A percentile compares a stretch with the other conserved stretches of the same genome.
These are phyloP conservation scores for Linnemannia schmuckeri DNA, from an alignment of 192 early-diverging fungal genomes.

Conservation along the genomic window DNA sequence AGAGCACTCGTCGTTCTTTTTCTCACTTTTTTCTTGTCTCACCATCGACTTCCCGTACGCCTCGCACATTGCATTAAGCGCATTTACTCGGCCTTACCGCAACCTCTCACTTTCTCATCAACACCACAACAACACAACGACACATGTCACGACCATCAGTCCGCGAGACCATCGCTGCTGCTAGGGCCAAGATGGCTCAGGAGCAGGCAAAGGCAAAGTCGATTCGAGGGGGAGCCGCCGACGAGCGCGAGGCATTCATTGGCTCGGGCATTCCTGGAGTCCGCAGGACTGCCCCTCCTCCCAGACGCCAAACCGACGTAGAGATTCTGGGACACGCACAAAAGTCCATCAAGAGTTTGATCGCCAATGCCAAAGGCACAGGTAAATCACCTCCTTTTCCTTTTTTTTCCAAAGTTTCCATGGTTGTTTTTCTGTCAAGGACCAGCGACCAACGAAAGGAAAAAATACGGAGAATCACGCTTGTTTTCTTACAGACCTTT, in stretches of 20 bases:
- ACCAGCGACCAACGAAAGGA: background rate
- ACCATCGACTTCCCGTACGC: background rate
- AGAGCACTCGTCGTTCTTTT: background rate
- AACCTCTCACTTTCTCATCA: background rate
- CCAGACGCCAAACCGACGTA: conserved; percentile 39
- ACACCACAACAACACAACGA: background rate
- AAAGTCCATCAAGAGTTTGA: conserved; percentile 56
- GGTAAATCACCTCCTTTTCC: conserved; percentile 3
- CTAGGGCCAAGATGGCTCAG: conserved; percentile 34
- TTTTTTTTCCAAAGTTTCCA: too few species aligned
- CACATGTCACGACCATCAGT: conserved; percentile 51
- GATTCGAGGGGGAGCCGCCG: conserved; percentile 36
- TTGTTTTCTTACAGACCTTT: background rate
- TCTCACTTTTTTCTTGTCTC: background rate
- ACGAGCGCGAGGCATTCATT: conserved; percentile 49
- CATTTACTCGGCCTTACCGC: background rate
- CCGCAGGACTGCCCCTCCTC: conserved; percentile 18
- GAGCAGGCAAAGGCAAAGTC: conserved; percentile 38
- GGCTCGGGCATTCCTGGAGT: conserved; percentile 45
- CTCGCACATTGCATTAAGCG: background rate
- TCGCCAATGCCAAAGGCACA: conserved; percentile 52
- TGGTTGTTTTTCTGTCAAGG: background rate
- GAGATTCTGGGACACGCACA: conserved; percentile 53
- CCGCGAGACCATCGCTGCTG: conserved; percentile 51
- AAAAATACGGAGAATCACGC: background rate